These are phyloP conservation scores for Anthracocystis walkeri DNA, from an alignment of 1,284 basidiomycete species.

Conservation along the genomic window DNA sequence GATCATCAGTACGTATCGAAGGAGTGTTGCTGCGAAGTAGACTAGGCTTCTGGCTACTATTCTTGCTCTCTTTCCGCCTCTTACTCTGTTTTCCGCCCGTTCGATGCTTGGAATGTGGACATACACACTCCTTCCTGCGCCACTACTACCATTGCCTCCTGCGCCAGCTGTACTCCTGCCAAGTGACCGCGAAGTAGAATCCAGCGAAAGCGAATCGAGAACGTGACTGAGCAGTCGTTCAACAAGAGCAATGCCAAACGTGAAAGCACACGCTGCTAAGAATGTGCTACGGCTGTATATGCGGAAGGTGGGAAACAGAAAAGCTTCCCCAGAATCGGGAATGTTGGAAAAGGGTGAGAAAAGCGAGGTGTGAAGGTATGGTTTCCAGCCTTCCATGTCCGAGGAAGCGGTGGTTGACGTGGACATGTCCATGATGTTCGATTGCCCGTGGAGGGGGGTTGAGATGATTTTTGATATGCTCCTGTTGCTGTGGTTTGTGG, in stretches of 20 bases:
- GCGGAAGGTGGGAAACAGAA: constrained; percentile 35
- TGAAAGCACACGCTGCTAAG: constrained; percentile 19
- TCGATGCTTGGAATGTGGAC: constrained; percentile 1
- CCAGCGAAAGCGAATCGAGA: constrained; percentile 11
- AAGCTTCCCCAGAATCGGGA: constrained; percentile 17
- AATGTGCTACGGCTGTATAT: constrained; percentile 27
- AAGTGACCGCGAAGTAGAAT: background rate
- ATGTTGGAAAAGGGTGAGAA: constrained; percentile 12
- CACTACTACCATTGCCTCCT: background rate
- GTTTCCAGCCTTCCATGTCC: constrained; percentile 36
- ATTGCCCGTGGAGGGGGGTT: too few relatives aligned
- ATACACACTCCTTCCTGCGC: constrained; percentile 8
- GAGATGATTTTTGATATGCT: background rate
- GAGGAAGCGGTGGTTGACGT: background rate
- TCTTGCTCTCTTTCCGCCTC: background rate
- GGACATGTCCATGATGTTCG: constrained; percentile 34
- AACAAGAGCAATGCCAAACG: constrained; percentile 11
- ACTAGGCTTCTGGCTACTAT: constrained; percentile 11
- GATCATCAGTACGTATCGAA: constrained; percentile 47
- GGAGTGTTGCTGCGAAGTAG: constrained; percentile 21
- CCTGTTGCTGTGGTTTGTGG: too few relatives aligned
- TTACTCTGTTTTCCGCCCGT: too few relatives aligned
- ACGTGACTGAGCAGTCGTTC: constrained; percentile 17
- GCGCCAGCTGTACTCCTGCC: background rate
- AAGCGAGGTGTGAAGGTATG: constrained; percentile 44